A percentile compares a stretch with the other conserved stretches of the same genome.
Evolutionary conservation across 2,329 filamentous ascomycete species (phyloP).

Genomic region (Parascedosporium putredinis): DNA sequence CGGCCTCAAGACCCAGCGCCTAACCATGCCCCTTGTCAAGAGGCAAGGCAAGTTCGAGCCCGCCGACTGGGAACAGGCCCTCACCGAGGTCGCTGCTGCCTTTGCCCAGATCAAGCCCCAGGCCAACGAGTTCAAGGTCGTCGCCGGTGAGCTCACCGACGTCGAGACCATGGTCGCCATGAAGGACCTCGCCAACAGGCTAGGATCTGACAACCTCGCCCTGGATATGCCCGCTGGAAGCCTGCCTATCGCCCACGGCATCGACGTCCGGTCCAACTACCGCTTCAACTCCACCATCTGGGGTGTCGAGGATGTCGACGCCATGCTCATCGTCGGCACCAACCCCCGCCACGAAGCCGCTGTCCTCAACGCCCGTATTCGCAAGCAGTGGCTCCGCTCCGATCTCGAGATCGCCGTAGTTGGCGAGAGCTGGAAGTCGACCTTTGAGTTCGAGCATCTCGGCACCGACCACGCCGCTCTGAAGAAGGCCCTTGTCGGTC

Average conservation of each 20-base stretch:
- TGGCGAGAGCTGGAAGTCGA: conserved; percentile 84
- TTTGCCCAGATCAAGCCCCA: conserved; percentile 71
- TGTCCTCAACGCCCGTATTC: conserved; percentile 88
- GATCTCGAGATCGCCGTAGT: conserved; percentile 88
- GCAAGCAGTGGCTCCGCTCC: conserved; percentile 95
- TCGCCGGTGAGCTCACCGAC: conserved; percentile 85
- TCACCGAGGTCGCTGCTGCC: conserved; percentile 75
- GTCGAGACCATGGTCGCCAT: conserved; percentile 89
- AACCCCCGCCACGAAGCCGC: conserved; percentile 94
- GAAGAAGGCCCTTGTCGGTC: conserved; percentile 73
- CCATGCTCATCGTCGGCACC: conserved; percentile 83
- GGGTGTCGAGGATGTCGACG: conserved; percentile 89
- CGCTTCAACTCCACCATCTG: conserved; percentile 92
- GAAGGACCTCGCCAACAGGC: conserved; percentile 94
- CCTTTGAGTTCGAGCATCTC: conserved; percentile 89
- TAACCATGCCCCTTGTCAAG: conserved; percentile 85
- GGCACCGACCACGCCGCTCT: conserved; percentile 69
- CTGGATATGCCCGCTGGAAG: conserved; percentile 81
- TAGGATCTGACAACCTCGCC: conserved; percentile 91
- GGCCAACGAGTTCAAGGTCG: conserved; percentile 90
- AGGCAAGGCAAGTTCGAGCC: conserved; percentile 86
- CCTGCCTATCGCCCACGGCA: conserved; percentile 77
- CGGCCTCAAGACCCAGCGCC: conserved; percentile 87
- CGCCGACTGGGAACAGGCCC: conserved; percentile 88
- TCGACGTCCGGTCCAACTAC: conserved; percentile 91